Evolutionary conservation across 176 grass and related monocot genomes (phyloP).

Genomic region (Leersia perrieri): DNA sequence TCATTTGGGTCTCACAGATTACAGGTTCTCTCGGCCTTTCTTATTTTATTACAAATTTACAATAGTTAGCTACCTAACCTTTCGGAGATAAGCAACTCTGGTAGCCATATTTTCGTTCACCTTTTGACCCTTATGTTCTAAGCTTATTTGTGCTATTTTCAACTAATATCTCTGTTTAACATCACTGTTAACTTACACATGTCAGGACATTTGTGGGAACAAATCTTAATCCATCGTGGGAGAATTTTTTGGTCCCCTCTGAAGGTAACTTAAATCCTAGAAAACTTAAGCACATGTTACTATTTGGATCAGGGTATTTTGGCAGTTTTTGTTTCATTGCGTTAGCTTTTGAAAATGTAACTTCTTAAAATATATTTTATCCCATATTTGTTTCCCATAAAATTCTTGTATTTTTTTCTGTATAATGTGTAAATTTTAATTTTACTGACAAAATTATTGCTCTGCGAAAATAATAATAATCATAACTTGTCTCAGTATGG

Average conservation of each 20-base stretch:
- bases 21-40: conserved; percentile 54
- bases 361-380: background rate
- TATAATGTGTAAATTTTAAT: background rate
- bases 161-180: background rate
- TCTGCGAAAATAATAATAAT: background rate
- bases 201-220: conserved; percentile 94
- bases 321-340: background rate
- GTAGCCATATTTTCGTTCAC: background rate
- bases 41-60: conserved; percentile 1
- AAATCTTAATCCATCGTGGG: conserved; percentile 86
- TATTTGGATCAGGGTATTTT: background rate
- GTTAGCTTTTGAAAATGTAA: background rate
- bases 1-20: conserved; percentile 91
- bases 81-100: background rate
- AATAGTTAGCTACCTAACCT: background rate
- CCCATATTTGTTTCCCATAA: background rate
- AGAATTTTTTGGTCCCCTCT: conserved; percentile 71
- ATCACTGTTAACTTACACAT: conserved; percentile 9
- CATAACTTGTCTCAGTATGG: conserved; percentile 3
- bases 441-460: conserved; percentile 5
- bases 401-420: background rate
- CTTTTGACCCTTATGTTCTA: background rate
- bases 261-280: conserved; percentile 54
- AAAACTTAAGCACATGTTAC: background rate
- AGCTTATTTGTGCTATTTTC: conserved; percentile 2